phyloP scores from a whole-genome alignment of 2,329 filamentous ascomycete genomes.

The Ilyonectria sp. region DNA sequence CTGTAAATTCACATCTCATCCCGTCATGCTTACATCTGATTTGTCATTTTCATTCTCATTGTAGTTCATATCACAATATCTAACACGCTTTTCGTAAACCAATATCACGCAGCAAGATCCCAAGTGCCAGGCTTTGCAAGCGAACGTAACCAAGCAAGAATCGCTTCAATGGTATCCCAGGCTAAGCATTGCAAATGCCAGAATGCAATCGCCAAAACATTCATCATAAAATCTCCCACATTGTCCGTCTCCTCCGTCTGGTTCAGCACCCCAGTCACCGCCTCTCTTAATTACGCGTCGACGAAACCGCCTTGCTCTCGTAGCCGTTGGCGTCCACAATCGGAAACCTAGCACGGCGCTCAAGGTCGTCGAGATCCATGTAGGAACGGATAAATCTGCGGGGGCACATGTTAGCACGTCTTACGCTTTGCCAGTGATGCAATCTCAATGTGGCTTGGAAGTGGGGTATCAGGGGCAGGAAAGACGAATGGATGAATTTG shows the following conservation, averaged over 20 bases:
- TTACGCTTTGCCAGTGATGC: slow-evolving; percentile 47
- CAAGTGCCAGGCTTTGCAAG: slow-evolving; percentile 39
- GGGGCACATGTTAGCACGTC: slow-evolving; percentile 44
- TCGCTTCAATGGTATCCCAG: slow-evolving; percentile 23
- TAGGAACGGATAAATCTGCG: slow-evolving; percentile 87
- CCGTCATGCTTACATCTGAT: not conserved
- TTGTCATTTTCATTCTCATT: slow-evolving; percentile 21
- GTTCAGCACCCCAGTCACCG: slow-evolving; percentile 1
- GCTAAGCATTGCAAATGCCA: slow-evolving; percentile 27
- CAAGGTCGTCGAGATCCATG: slow-evolving; percentile 84
- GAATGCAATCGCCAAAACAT: slow-evolving; percentile 15
- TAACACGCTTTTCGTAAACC: slow-evolving; percentile 22
- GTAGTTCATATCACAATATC: slow-evolving; percentile 11
- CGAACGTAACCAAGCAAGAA: slow-evolving; percentile 27
- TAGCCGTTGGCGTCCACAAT: slow-evolving; percentile 70
- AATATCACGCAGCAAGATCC: slow-evolving; percentile 23
- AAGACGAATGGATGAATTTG: not conserved
- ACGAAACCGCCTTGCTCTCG: slow-evolving; percentile 60
- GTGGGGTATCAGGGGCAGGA: slow-evolving; percentile 32
- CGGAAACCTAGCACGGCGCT: slow-evolving; percentile 82
- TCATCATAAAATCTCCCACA: slow-evolving; percentile 1
- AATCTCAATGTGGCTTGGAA: slow-evolving; percentile 44
- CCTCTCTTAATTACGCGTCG: slow-evolving; percentile 47
- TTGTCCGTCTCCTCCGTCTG: slow-evolving; percentile 13
- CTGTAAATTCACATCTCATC: not conserved